Percentiles rank a stretch among this genome's conserved stretches.
These are phyloP conservation scores for Acanthamoeba culbertsoni DNA, from an alignment of 208 protist species.

Conservation along the genomic window DNA sequence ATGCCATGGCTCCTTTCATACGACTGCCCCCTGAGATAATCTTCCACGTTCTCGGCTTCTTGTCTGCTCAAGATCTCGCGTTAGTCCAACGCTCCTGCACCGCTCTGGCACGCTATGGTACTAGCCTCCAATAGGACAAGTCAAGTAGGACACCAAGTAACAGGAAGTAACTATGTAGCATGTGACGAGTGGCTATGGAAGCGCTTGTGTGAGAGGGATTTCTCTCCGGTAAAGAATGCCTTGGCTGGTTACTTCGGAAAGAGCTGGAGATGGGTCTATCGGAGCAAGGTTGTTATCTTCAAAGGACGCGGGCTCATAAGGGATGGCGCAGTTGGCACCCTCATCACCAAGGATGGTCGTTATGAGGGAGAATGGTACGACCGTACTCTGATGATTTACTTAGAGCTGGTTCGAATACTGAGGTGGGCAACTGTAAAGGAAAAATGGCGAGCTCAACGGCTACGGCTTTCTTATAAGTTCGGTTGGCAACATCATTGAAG, in stretches of 20 bases:
- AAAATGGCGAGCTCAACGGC: not conserved
- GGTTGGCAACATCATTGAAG: conserved; percentile 28
- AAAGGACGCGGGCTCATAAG: not conserved
- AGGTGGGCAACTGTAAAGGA: not conserved
- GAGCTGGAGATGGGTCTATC: conserved; percentile 15
- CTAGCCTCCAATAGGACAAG: not conserved
- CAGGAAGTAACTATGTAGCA: not conserved
- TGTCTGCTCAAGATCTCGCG: not conserved
- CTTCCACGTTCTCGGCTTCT: not conserved
- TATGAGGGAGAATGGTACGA: conserved; percentile 4
- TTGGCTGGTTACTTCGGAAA: not conserved
- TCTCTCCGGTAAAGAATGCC: not conserved
- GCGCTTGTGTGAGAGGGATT: not conserved
- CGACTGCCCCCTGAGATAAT: not conserved
- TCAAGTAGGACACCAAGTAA: not conserved
- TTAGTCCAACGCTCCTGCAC: not conserved
- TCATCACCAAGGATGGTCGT: conserved; percentile 20
- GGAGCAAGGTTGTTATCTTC: not conserved
- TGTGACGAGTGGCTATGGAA: conserved; percentile 12
- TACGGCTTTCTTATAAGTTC: conserved; percentile 1
- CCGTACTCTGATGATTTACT: not conserved
- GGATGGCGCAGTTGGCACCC: not conserved
- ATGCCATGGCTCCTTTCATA: not conserved
- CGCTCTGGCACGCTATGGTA: not conserved
- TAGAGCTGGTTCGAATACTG: too few species aligned